Conservation (phyloP, 805 yeast species). For the Yamadazyma akitaensis region DNA sequence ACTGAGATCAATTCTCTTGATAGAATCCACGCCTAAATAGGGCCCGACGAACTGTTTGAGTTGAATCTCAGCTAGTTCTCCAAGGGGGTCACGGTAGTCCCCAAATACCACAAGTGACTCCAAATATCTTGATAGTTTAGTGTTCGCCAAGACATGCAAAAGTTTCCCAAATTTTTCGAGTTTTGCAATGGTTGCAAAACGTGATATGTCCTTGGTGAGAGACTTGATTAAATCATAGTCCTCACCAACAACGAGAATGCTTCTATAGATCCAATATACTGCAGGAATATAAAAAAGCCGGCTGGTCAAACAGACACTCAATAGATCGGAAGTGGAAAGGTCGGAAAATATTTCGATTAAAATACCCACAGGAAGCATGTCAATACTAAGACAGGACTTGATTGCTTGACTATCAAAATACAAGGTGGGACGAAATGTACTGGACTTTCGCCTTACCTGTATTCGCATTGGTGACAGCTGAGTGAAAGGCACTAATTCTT, state of each 20-base stretch:
- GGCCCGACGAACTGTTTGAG: not conserved
- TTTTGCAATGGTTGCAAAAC: constrained; percentile 20
- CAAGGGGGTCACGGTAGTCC: not conserved
- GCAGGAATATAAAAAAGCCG: constrained; percentile 26
- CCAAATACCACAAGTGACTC: not conserved
- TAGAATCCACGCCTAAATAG: not conserved
- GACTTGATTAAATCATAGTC: not conserved
- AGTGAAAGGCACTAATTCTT: not conserved
- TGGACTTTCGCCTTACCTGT: constrained; percentile 11
- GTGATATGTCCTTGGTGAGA: not conserved
- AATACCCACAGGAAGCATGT: constrained; percentile 19
- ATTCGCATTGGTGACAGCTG: not conserved
- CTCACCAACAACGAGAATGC: constrained; percentile 17
- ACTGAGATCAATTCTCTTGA: not conserved
- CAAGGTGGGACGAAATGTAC: constrained; percentile 14
- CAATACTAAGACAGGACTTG: constrained; percentile 5
- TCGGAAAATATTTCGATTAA: constrained; percentile 18
- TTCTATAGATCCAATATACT: constrained; percentile 19
- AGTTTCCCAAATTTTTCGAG: not conserved
- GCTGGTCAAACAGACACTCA: constrained; percentile 19
- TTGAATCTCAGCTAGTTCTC: not conserved
- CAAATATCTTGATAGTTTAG: not conserved
- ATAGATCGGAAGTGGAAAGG: constrained; percentile 20
- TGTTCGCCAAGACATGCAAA: not conserved
- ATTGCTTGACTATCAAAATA: constrained; percentile 10